Conservation (phyloP, 1,284 basidiomycete species). For the Cryptococcus sp. region DNA sequence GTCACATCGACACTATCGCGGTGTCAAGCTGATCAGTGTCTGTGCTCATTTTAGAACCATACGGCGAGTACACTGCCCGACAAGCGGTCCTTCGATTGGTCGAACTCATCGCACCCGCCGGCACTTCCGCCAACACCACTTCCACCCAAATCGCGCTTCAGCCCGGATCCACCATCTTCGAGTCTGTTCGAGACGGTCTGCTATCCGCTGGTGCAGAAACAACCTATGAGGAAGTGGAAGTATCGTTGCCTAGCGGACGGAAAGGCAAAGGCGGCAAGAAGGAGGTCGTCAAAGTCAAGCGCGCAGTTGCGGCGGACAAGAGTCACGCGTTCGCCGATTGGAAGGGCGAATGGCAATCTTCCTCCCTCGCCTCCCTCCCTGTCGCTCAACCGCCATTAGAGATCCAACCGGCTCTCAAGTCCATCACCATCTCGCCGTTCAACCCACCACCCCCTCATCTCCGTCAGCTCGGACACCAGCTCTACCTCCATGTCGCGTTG, state of each 20-base stretch:
- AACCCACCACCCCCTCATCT: constrained; percentile 61
- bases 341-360: constrained; percentile 35
- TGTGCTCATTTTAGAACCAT: constrained; percentile 49
- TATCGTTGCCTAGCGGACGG: constrained; percentile 30
- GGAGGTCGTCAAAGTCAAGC: constrained; percentile 43
- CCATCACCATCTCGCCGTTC: constrained; percentile 61
- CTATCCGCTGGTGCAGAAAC: constrained; percentile 25
- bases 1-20: neutral
- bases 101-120: constrained; percentile 56
- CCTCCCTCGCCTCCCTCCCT: constrained; percentile 44
- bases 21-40: neutral
- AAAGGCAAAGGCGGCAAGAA: constrained; percentile 44
- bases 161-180: constrained; percentile 57
- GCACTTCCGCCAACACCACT: constrained; percentile 50
- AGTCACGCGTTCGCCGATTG: constrained; percentile 54
- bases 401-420: constrained; percentile 52
- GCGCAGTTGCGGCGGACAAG: constrained; percentile 39
- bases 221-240: constrained; percentile 41
- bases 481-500: constrained; percentile 59
- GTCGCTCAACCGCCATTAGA: constrained; percentile 48
- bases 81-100: constrained; percentile 57
- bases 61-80: constrained; percentile 57
- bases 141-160: constrained; percentile 54
- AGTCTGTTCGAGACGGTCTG: constrained; percentile 54
- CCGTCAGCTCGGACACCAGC: constrained; percentile 59